Percentiles rank a stretch among this genome's conserved stretches.
Evolutionary conservation across 345 rosid genomes (phyloP).

Genomic region (Populus ilicifolia): DNA sequence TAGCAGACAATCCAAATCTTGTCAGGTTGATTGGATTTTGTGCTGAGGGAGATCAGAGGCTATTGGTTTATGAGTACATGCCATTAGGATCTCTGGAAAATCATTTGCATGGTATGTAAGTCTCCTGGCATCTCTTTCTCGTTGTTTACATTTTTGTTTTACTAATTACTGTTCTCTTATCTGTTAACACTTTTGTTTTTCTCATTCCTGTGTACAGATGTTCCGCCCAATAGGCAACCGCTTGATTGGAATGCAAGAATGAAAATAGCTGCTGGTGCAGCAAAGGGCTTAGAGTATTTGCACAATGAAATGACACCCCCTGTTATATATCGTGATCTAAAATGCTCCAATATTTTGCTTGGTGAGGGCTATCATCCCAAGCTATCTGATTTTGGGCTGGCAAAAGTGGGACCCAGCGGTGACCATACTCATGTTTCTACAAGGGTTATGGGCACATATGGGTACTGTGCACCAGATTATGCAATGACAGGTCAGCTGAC

Average conservation of each 20-base stretch:
- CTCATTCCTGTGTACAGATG: conserved; percentile 21
- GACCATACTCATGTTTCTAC: conserved; percentile 50
- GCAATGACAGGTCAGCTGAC: conserved; percentile 51
- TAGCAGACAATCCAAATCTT: conserved; percentile 41
- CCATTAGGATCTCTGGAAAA: conserved; percentile 45
- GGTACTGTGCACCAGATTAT: conserved; percentile 50
- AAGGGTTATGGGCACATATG: conserved; percentile 55
- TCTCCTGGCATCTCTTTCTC: not conserved
- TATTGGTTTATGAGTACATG: conserved; percentile 48
- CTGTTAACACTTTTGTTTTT: not conserved
- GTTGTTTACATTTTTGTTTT: not conserved
- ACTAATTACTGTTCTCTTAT: not conserved
- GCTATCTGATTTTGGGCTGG: conserved; percentile 47
- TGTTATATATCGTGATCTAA: conserved; percentile 44
- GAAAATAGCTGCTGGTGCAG: conserved; percentile 50
- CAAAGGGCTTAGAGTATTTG: conserved; percentile 42
- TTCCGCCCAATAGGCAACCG: conserved; percentile 23
- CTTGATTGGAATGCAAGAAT: conserved; percentile 46
- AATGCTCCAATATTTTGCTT: conserved; percentile 43
- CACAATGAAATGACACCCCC: conserved; percentile 39
- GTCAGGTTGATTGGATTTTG: conserved; percentile 43
- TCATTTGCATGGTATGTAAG: conserved; percentile 38
- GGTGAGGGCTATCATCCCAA: conserved; percentile 36
- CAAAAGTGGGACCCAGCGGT: conserved; percentile 46
- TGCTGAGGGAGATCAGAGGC: conserved; percentile 40